Percentiles rank a stretch among this genome's conserved stretches.
phyloP scores from a whole-genome alignment of 2,329 filamentous ascomycete species.

The Xylariaceae sp. region DNA sequence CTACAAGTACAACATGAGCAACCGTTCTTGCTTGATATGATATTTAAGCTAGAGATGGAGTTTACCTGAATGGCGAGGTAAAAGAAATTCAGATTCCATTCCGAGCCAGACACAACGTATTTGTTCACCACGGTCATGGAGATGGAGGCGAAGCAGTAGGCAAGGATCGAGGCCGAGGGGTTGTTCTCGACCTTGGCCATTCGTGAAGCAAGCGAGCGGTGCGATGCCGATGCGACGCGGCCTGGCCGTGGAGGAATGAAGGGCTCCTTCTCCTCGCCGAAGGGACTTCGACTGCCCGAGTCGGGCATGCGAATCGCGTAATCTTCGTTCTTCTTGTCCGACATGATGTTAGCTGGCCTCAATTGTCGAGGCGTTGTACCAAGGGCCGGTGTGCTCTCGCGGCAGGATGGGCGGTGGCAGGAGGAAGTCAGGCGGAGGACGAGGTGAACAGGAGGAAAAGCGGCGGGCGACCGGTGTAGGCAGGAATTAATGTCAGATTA shows the following conservation, averaged over 20 bases:
- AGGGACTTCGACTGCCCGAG: conserved; percentile 41
- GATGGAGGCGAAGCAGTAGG: conserved; percentile 95
- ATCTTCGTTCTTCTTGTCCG: conserved; percentile 86
- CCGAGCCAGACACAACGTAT: conserved; percentile 84
- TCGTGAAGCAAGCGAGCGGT: conserved; percentile 32
- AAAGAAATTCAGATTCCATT: conserved; percentile 97
- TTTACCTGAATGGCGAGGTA: conserved; percentile 87
- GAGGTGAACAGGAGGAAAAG: conserved; percentile 2
- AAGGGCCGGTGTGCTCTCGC: conserved; percentile 4
- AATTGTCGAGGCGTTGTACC: background rate
- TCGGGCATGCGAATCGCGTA: conserved; percentile 67
- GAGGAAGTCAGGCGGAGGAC: conserved; percentile 7
- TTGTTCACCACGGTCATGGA: conserved; percentile 99
- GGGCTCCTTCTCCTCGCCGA: conserved; percentile 49
- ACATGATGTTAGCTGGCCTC: conserved; percentile 50
- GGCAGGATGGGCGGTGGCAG: conserved; percentile 3
- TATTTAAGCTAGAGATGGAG: background rate
- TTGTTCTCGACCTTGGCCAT: conserved; percentile 62
- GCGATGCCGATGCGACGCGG: conserved; percentile 39
- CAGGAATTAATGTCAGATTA: background rate
- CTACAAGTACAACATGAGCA: conserved; percentile 42
- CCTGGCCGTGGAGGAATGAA: conserved; percentile 38
- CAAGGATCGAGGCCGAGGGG: conserved; percentile 72
- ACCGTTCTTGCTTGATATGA: background rate
- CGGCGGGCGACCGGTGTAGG: background rate